Conservation (phyloP, 1,139 yeast species). For the Debaryomyces subglobosus region DNA sequence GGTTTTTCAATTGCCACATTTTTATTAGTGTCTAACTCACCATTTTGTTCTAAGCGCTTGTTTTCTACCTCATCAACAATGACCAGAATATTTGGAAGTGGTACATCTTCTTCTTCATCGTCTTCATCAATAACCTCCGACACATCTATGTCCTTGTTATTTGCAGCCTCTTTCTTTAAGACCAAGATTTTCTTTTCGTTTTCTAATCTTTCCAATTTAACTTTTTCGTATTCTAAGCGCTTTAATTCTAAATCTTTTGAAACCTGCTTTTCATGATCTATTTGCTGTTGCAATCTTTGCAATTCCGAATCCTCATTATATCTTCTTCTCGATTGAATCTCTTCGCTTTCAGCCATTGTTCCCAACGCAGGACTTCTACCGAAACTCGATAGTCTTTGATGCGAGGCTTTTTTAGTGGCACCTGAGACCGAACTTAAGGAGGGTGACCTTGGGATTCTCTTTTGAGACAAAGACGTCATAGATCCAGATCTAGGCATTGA, state of each 20-base stretch:
- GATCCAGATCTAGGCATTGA: conserved; percentile 32
- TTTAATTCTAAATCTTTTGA: conserved; percentile 35
- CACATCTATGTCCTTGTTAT: conserved; percentile 1
- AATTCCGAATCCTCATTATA: conserved; percentile 14
- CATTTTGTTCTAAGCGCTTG: conserved; percentile 11
- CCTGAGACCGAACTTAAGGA: conserved; percentile 13
- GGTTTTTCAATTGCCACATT: conserved; percentile 15
- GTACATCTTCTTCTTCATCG: conserved; percentile 20
- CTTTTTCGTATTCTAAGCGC: conserved; percentile 34
- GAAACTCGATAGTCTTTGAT: conserved; percentile 15
- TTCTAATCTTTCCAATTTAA: conserved; percentile 23
- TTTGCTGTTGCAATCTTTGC: conserved; percentile 26
- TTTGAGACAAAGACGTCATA: conserved; percentile 17
- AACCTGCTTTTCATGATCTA: conserved; percentile 34
- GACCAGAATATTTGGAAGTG: conserved; percentile 17
- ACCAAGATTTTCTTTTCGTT: conserved; percentile 22
- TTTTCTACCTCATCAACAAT: conserved; percentile 27
- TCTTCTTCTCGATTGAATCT: conserved; percentile 8
- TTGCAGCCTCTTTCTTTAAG: conserved; percentile 5
- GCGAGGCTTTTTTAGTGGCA: conserved; percentile 1
- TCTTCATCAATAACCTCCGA: conserved; percentile 12
- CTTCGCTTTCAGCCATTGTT: conserved; percentile 21
- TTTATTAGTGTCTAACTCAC: neutral
- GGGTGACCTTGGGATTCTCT: conserved; percentile 22
- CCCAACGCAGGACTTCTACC: conserved; percentile 11